A percentile compares a stretch with the other conserved stretches of the same genome.
phyloP scores from a whole-genome alignment of 257 asterid genomes.

The Verbascum thapsus region DNA sequence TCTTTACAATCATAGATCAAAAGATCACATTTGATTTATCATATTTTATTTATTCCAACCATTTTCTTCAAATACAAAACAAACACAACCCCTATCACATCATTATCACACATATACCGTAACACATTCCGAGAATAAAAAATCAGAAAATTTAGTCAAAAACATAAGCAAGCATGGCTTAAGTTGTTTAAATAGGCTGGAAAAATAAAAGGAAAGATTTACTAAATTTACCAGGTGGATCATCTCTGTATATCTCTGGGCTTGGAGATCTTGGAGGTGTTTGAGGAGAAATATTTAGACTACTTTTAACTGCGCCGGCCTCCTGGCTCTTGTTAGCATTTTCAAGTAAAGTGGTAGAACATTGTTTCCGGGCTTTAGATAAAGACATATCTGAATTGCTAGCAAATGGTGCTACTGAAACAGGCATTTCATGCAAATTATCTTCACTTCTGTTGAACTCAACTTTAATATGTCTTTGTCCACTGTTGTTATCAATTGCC shows the following conservation, averaged over 20 bases:
- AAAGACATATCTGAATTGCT: constrained; percentile 27
- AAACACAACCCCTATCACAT: too few relatives aligned
- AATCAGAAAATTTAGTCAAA: too few relatives aligned
- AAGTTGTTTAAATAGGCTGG: neutral
- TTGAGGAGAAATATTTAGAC: constrained; percentile 27
- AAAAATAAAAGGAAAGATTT: neutral
- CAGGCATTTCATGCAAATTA: constrained; percentile 23
- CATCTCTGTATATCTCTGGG: constrained; percentile 78
- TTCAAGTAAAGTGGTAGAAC: constrained; percentile 37
- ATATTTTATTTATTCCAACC: too few relatives aligned
- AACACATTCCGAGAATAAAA: too few relatives aligned
- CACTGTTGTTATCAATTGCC: constrained; percentile 24
- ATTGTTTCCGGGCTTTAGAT: constrained; percentile 30
- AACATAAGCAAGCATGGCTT: neutral
- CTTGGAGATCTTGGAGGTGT: constrained; percentile 56
- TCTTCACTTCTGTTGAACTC: constrained; percentile 30
- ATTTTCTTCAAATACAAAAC: too few relatives aligned
- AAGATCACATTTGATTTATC: too few relatives aligned
- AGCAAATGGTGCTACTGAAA: constrained; percentile 30
- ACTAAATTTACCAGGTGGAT: constrained; percentile 57
- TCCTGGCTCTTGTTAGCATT: constrained; percentile 32
- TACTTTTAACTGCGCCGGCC: constrained; percentile 15
- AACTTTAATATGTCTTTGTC: constrained; percentile 22
- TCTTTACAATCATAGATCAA: too few relatives aligned
- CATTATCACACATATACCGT: too few relatives aligned